phyloP scores from a whole-genome alignment of 208 protist species.

The Leishmania braziliensis region DNA sequence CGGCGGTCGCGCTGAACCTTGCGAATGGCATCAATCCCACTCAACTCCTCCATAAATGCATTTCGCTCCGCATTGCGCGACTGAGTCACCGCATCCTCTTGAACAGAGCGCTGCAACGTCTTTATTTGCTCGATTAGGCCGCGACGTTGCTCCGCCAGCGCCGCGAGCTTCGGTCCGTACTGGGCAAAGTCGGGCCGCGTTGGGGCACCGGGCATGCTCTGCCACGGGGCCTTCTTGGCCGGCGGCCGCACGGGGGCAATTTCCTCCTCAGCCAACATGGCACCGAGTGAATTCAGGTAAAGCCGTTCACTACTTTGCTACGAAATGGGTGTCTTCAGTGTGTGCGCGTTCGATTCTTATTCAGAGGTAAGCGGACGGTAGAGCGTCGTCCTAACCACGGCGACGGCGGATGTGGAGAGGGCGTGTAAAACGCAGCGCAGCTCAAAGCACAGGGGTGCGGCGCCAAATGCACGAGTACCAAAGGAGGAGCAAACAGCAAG shows the following conservation, averaged over 20 bases:
- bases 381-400: too few species aligned
- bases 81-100: slow-evolving; percentile 37
- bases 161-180: slow-evolving; percentile 45
- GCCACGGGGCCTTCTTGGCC: slow-evolving; percentile 43
- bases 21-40: slow-evolving; percentile 55
- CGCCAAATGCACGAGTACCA: not conserved
- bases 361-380: not conserved
- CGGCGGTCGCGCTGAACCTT: slow-evolving; percentile 57
- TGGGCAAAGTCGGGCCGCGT: slow-evolving; percentile 43
- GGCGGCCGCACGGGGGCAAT: not conserved
- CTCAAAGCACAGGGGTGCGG: not conserved
- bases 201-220: slow-evolving; percentile 60
- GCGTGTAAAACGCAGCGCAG: not conserved
- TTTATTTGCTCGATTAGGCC: slow-evolving; percentile 61
- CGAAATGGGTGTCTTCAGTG: not conserved
- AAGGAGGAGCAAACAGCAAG: not conserved
- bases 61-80: slow-evolving; percentile 43
- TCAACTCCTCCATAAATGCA: slow-evolving; percentile 44
- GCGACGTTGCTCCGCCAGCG: slow-evolving; percentile 50
- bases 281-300: not conserved
- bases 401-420: not conserved
- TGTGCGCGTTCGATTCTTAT: not conserved
- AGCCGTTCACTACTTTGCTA: too few species aligned
- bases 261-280: slow-evolving; percentile 22
- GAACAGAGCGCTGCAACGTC: slow-evolving; percentile 53